Conservation (phyloP, 495 filamentous ascomycete species). For the Platismatia glauca region DNA sequence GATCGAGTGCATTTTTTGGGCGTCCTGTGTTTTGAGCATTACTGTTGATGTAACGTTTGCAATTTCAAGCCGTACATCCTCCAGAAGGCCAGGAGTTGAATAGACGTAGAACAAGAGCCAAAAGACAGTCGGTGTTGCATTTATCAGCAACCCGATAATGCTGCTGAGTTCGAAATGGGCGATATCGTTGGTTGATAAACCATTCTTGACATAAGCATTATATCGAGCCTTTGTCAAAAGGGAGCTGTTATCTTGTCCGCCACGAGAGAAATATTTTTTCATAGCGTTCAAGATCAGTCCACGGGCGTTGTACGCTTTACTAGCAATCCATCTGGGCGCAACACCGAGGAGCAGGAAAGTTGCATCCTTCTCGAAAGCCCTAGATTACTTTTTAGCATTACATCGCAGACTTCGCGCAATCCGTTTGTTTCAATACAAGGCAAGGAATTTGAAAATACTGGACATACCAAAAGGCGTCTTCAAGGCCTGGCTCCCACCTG, state of each 20-base stretch:
- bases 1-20: not conserved
- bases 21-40: not conserved
- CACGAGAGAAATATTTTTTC: conserved; percentile 27
- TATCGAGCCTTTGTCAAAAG: conserved; percentile 16
- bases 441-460: not conserved
- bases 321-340: conserved; percentile 33
- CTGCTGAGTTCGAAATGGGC: conserved; percentile 13
- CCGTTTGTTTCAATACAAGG: not conserved
- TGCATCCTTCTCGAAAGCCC: conserved; percentile 41
- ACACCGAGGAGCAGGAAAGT: conserved; percentile 35
- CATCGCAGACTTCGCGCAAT: not conserved
- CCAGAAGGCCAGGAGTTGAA: conserved; percentile 13
- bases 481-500: conserved; percentile 25
- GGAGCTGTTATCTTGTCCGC: conserved; percentile 5
- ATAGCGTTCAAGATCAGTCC: conserved; percentile 34
- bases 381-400: not conserved
- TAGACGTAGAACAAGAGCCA: conserved; percentile 24
- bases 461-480: conserved; percentile 32
- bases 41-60: not conserved
- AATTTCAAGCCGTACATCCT: conserved; percentile 20
- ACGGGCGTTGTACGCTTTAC: conserved; percentile 34
- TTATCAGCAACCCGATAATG: conserved; percentile 13
- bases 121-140: conserved; percentile 17
- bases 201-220: conserved; percentile 11
- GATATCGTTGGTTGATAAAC: conserved; percentile 2